Evolutionary conservation across 345 rosid species (phyloP), one percentile per base, ranked within the genome.

Genomic region (Eucalyptus polyanthemos): DNA sequence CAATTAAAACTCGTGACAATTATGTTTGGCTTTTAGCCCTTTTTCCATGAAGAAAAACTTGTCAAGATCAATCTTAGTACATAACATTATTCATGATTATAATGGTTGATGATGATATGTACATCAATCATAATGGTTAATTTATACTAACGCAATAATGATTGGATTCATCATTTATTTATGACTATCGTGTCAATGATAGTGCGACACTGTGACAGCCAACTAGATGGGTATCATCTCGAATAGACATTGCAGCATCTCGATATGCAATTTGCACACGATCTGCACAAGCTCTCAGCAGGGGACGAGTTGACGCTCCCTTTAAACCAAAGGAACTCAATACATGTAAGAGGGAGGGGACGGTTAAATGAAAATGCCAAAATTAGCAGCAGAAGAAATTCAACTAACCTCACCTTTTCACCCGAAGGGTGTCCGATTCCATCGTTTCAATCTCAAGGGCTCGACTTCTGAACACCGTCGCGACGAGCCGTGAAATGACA

Each of bases 121-220:
- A 37, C 9, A 2, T 37, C 25, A 5, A 34, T 37, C 22, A 37
- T 3, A 3, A 37, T 11, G 45, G 7, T 72, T 19, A 72, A 37
- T 72, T 0, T 37, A 10, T 19, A 40, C 3, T 10, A 1, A 37
- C 5, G 5, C 2, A 9, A 65, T 65, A n/a, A 11, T 8, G 5
- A 5, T n/a, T 8, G 19, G 21, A 65, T 65, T n/a, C 76, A 65
- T 31, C 2, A 8, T 15, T 10, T 8, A 31, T n/a, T n/a, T 65
- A n/a, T 7, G 21, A 65, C 5, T 9, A 2, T 1, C 19, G 22
- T 8, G 37, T 65, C 10, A 4, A 65, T 15, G 37, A n/a, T 14
- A 65, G 6, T n/a, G 10, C 5, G 3, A n/a, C 1, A 4, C 6
- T n/a, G 10, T 2, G 3, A n/a, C 2, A 5, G 6, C 76, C 21